Base-by-base conservation (phyloP, 2,329 filamentous ascomycete species). In the Apiospora arundinis region DNA sequence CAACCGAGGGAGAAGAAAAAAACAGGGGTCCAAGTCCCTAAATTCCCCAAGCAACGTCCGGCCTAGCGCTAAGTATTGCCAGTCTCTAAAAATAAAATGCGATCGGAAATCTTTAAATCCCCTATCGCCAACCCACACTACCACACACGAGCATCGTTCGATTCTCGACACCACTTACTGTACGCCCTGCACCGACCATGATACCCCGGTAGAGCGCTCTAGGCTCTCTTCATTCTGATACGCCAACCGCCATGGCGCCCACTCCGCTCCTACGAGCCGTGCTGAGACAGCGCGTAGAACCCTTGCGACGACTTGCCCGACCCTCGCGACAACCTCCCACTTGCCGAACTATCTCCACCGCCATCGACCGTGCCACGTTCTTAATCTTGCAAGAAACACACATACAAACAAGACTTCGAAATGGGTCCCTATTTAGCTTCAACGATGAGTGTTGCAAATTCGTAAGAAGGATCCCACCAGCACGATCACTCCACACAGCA, bases 151-250 rank as follows among this genome's bases (percentile, higher is more conserved):
- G 18, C 7, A 18, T 63, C 56, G 56, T 63, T 63, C 56, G 56
- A 63, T 40, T 40, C 32, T 40, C n/a, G 56, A 14, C 32, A 40
- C 12, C 11, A 32, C 32, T 6, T 32, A n/a, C n/a, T n/a, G n/a
- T n/a, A 6, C 3, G 32, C 32, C 32, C 32, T 32, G 32, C 32
- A 32, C 6, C 32, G 3, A 40, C 56, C 56, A 63, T 63, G 56
- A 63, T 63, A 63, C 56, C 56, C 56, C 56, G 56, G 56, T 63
- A 40, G 56, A 40, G 2, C 52, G 32, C 32, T 32, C 32, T 32
- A 32, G 32, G 6, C 32, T 32, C 32, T 32, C 32, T 32, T n/a
- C 32, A 11, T 25, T 18, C 32, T 18, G 18, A n/a, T 21, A 9
- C 56, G 28, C 56, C 56, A 40, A 40, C 23, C 32, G 56, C 32